Percentiles rank a stretch among this genome's conserved stretches.
Evolutionary conservation across 345 rosid genomes (phyloP).

Genomic region (Rubroshorea leprosula): DNA sequence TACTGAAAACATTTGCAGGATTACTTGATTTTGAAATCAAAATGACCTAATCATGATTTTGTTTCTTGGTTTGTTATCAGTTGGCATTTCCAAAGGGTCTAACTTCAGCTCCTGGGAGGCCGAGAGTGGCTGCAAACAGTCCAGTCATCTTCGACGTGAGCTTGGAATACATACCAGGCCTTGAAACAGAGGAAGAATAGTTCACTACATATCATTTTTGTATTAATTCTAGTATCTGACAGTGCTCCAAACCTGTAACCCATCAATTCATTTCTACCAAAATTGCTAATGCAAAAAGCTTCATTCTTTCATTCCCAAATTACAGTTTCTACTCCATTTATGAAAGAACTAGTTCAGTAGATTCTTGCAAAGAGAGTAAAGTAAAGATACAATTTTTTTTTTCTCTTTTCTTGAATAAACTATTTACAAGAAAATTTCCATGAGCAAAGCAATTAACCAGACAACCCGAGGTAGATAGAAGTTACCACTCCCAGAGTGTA

Average conservation of each 20-base stretch:
- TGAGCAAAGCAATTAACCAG: conserved; percentile 26
- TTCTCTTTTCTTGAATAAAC: background rate
- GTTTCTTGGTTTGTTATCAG: conserved; percentile 25
- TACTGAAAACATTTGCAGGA: no score
- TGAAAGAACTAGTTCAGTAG: no score
- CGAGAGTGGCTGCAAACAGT: conserved; percentile 87
- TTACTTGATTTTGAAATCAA: background rate
- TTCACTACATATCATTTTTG: background rate
- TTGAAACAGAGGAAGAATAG: conserved; percentile 60
- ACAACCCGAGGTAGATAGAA: conserved; percentile 60
- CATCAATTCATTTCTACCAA: background rate
- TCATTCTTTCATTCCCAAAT: no score
- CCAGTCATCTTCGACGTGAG: conserved; percentile 87
- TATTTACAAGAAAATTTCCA: background rate
- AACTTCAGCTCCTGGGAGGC: conserved; percentile 90
- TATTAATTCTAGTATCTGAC: background rate
- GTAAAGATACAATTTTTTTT: background rate
- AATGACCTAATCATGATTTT: background rate
- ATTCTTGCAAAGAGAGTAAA: no score
- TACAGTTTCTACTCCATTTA: no score
- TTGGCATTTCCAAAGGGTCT: conserved; percentile 94
- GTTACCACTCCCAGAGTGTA: conserved; percentile 78
- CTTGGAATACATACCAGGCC: conserved; percentile 88
- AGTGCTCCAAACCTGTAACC: background rate
- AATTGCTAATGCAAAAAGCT: no score